Evolutionary conservation across 306 rosid genomes (phyloP).

Genomic region (Glycine tomentella): DNA sequence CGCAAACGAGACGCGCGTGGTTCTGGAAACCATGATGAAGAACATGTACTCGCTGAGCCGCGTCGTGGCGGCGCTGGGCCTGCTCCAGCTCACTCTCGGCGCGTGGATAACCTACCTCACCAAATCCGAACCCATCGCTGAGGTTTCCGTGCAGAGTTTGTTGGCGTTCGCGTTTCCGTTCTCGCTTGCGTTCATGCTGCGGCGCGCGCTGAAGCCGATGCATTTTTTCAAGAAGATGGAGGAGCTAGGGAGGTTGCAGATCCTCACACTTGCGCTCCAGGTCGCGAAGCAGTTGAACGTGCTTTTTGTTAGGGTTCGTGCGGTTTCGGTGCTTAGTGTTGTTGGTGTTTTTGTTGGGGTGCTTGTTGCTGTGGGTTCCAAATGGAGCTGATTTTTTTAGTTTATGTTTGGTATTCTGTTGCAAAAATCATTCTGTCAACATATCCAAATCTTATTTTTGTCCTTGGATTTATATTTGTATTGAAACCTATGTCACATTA

Average conservation of each 20-base stretch:
- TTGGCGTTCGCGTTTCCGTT: slow-evolving; percentile 84
- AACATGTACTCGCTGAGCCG: slow-evolving; percentile 67
- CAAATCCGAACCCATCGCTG: slow-evolving; percentile 48
- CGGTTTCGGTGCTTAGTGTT: too few relatives aligned
- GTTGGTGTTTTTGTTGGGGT: too few relatives aligned
- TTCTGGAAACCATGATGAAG: slow-evolving; percentile 66
- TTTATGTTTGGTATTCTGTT: too few relatives aligned
- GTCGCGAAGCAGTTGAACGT: slow-evolving; percentile 68
- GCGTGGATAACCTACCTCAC: slow-evolving; percentile 73
- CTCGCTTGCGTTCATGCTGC: slow-evolving; percentile 69
- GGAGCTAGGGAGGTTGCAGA: slow-evolving; percentile 56
- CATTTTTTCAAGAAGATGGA: slow-evolving; percentile 55
- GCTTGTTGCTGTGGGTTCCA: too few relatives aligned
- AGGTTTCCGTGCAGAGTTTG: slow-evolving; percentile 68
- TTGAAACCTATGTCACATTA: too few relatives aligned
- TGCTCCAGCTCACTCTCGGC: slow-evolving; percentile 73
- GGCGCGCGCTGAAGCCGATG: slow-evolving; percentile 64
- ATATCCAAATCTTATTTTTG: too few relatives aligned
- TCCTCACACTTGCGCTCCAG: slow-evolving; percentile 60
- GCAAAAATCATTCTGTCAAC: too few relatives aligned
- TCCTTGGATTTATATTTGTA: too few relatives aligned
- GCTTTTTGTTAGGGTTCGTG: slow-evolving; percentile 66
- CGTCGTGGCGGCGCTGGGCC: slow-evolving; percentile 61
- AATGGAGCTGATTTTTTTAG: too few relatives aligned
- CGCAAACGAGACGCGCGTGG: slow-evolving; percentile 73